These are phyloP conservation scores for Saraca asoca DNA, from an alignment of 331 rosid species.

Conservation along the genomic window DNA sequence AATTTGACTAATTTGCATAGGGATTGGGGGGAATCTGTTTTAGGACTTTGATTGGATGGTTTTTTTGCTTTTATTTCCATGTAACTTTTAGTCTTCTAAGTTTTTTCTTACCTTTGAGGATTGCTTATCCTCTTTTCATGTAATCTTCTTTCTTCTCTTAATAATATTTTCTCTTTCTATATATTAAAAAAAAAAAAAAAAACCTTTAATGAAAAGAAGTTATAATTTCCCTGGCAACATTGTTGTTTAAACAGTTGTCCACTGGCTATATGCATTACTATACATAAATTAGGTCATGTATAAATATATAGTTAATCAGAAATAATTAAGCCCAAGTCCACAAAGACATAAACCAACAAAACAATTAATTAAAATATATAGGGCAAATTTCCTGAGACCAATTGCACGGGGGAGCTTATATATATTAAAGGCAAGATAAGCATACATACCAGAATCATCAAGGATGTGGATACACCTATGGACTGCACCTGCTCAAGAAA, in stretches of 20 bases:
- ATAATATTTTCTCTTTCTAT: too few species aligned
- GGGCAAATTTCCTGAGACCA: conserved; percentile 3
- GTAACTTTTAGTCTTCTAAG: too few species aligned
- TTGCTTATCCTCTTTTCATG: too few species aligned
- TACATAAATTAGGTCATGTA: conserved; percentile 7
- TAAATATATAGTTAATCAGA: conserved; percentile 6
- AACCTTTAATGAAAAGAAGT: not conserved
- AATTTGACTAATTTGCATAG: too few species aligned
- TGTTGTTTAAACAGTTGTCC: conserved; percentile 11
- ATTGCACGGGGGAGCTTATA: conserved; percentile 9
- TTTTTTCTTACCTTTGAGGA: too few species aligned
- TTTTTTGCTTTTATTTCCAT: too few species aligned
- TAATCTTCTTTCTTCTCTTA: too few species aligned
- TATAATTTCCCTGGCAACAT: conserved; percentile 1
- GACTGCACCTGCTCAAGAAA: conserved; percentile 91
- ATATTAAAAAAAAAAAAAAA: too few species aligned
- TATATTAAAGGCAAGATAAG: conserved; percentile 26
- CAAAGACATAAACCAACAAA: conserved; percentile 23
- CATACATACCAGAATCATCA: conserved; percentile 75
- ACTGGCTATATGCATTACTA: conserved; percentile 14
- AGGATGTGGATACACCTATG: conserved; percentile 64
- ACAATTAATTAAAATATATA: conserved; percentile 12
- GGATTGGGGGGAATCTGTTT: too few species aligned
- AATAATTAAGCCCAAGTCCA: conserved; percentile 14
- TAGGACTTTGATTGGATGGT: too few species aligned